A percentile compares a stretch with the other conserved stretches of the same genome.
These are phyloP conservation scores for Ophiocordyceps camponoti-saundersi DNA, from an alignment of 2,329 filamentous ascomycete species.

Conservation along the genomic window DNA sequence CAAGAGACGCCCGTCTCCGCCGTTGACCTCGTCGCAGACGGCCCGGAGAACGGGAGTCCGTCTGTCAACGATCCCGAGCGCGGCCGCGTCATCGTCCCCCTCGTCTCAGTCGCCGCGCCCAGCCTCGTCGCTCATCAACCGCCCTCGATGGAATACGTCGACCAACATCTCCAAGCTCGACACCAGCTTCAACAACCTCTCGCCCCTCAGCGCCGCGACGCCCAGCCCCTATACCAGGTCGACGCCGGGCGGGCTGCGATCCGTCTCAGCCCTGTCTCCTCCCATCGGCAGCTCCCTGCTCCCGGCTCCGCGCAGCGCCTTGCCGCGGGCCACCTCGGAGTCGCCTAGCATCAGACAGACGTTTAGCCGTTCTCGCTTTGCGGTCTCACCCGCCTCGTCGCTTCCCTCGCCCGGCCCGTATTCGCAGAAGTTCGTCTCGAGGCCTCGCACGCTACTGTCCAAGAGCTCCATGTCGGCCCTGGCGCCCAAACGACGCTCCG, in stretches of 20 bases:
- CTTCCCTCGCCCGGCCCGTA: slow-evolving; percentile 26
- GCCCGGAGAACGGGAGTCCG: slow-evolving; percentile 24
- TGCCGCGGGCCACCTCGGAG: slow-evolving; percentile 26
- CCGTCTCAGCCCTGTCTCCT: slow-evolving; percentile 24
- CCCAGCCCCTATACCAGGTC: slow-evolving; percentile 38
- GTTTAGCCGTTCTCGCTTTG: slow-evolving; percentile 24
- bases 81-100: slow-evolving; percentile 30
- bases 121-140: slow-evolving; percentile 28
- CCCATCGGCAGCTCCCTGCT: slow-evolving; percentile 26
- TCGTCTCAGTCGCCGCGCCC: slow-evolving; percentile 23
- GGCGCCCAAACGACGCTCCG: slow-evolving; percentile 23
- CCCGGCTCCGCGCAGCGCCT: slow-evolving; percentile 29
- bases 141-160: slow-evolving; percentile 58
- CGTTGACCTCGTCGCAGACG: slow-evolving; percentile 22
- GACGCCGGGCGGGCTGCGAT: slow-evolving; percentile 22
- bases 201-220: slow-evolving; percentile 41
- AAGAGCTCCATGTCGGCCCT: slow-evolving; percentile 26
- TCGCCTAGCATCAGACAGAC: slow-evolving; percentile 29
- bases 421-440: slow-evolving; percentile 25
- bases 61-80: slow-evolving; percentile 28
- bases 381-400: neutral
- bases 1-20: slow-evolving; percentile 30
- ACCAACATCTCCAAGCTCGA: slow-evolving; percentile 39
- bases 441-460: slow-evolving; percentile 21
- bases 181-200: slow-evolving; percentile 47